phyloP scores from a whole-genome alignment of 2,329 filamentous ascomycete genomes.

The Curvularia spicifera region DNA sequence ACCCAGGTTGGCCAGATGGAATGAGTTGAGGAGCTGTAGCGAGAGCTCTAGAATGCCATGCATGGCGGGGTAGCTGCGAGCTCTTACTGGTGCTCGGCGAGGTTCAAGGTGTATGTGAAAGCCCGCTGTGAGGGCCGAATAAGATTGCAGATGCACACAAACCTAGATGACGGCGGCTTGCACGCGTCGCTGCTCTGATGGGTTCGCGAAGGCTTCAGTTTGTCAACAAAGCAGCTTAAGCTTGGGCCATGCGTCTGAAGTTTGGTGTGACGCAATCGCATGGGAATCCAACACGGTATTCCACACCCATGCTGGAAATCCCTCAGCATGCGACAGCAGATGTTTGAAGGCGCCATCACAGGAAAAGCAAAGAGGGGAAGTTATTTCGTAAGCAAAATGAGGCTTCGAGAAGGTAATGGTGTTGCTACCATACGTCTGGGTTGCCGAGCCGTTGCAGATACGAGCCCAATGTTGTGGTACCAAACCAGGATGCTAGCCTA shows the following conservation, averaged over 20 bases:
- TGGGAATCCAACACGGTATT: conserved; percentile 10
- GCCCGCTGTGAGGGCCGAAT: background rate
- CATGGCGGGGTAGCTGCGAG: conserved; percentile 25
- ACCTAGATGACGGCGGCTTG: background rate
- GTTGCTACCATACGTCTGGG: conserved; percentile 1
- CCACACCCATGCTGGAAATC: background rate
- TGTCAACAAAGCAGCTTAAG: conserved; percentile 5
- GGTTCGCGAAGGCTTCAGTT: background rate
- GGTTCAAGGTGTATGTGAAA: background rate
- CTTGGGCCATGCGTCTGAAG: conserved; percentile 5
- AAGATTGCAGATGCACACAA: background rate
- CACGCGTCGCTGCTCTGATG: conserved; percentile 1
- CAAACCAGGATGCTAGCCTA: background rate
- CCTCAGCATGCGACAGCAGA: conserved; percentile 4
- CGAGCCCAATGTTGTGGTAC: conserved; percentile 1
- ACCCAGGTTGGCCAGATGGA: conserved; percentile 27
- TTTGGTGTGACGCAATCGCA: conserved; percentile 15
- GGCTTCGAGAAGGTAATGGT: background rate
- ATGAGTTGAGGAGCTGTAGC: conserved; percentile 32
- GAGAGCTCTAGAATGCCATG: conserved; percentile 35
- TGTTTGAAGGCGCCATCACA: background rate
- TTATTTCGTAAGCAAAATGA: background rate
- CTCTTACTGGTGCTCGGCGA: conserved; percentile 7
- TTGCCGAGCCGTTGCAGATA: background rate
- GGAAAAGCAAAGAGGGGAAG: background rate